Conservation (phyloP, 1,139 yeast species). For the Meyerozyma guilliermondii region DNA sequence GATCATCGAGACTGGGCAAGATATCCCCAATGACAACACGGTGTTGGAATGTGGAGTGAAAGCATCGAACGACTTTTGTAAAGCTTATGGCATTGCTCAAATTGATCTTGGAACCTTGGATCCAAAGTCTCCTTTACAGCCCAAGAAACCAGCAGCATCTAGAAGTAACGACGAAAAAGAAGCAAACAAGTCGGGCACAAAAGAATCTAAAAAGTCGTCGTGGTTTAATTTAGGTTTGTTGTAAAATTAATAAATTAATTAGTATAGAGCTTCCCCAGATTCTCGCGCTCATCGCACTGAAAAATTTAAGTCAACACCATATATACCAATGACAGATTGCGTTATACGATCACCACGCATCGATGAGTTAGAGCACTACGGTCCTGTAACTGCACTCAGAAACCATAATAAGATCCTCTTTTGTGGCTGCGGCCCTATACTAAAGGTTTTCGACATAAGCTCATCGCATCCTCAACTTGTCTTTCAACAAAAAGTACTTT, state of each 20-base stretch:
- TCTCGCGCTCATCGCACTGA: not conserved
- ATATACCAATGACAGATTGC: constrained; percentile 1
- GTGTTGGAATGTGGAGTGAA: constrained; percentile 1
- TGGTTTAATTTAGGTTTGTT: not conserved
- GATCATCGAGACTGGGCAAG: not conserved
- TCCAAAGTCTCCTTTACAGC: not conserved
- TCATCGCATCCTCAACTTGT: constrained; percentile 17
- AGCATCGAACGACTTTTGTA: constrained; percentile 2
- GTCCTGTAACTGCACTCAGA: constrained; percentile 69
- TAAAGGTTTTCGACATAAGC: constrained; percentile 47
- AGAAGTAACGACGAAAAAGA: not conserved
- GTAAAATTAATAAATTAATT: not conserved
- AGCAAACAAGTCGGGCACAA: no score
- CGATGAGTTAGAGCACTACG: constrained; percentile 42
- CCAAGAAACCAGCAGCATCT: not conserved
- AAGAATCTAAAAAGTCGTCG: no score
- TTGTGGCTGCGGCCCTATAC: constrained; percentile 73
- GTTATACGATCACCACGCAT: not conserved
- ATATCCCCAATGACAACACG: not conserved
- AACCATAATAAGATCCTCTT: constrained; percentile 37
- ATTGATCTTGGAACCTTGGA: constrained; percentile 4
- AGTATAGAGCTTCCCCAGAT: not conserved
- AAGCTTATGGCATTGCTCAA: constrained; percentile 7
- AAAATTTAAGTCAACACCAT: not conserved
- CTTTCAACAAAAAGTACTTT: constrained; percentile 45